A percentile compares a stretch with the other conserved stretches of the same genome.
phyloP scores from a whole-genome alignment of 192 early-diverging fungal species.

The Chytriomyces confervae region DNA sequence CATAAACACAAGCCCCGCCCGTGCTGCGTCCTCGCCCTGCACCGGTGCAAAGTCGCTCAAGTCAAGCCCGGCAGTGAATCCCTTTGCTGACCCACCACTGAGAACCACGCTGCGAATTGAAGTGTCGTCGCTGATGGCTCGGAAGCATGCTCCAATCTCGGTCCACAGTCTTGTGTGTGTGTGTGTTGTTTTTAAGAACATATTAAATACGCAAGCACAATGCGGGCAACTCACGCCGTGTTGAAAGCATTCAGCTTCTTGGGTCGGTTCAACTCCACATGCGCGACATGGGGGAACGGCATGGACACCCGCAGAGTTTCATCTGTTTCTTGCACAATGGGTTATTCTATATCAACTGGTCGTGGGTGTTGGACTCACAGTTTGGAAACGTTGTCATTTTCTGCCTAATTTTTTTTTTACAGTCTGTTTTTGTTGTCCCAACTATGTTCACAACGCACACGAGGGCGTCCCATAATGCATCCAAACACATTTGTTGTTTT shows the following conservation, averaged over 20 bases:
- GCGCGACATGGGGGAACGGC: slow-evolving; percentile 56
- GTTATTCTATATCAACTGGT: too few relatives aligned
- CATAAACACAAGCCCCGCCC: slow-evolving; percentile 43
- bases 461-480: too few relatives aligned
- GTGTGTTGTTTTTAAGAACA: too few relatives aligned
- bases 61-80: slow-evolving; percentile 94
- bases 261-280: slow-evolving; percentile 85
- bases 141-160: slow-evolving; percentile 72
- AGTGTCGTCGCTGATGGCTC: slow-evolving; percentile 60
- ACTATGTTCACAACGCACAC: too few relatives aligned
- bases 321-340: slow-evolving; percentile 1
- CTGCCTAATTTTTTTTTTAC: too few relatives aligned
- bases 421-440: too few relatives aligned
- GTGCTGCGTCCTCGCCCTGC: slow-evolving; percentile 39
- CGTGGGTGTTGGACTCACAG: too few relatives aligned
- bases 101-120: slow-evolving; percentile 79
- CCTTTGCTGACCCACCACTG: slow-evolving; percentile 66
- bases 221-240: slow-evolving; percentile 39
- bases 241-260: slow-evolving; percentile 85
- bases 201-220: too few relatives aligned
- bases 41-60: slow-evolving; percentile 22
- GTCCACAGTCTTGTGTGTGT: slow-evolving; percentile 68
- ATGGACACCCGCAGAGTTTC: slow-evolving; percentile 31
- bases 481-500: too few relatives aligned
- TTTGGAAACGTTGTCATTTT: too few relatives aligned